phyloP scores from a whole-genome alignment of 228 moss, liverwort and hornwort genomes.

The Sphagnum fallax region DNA sequence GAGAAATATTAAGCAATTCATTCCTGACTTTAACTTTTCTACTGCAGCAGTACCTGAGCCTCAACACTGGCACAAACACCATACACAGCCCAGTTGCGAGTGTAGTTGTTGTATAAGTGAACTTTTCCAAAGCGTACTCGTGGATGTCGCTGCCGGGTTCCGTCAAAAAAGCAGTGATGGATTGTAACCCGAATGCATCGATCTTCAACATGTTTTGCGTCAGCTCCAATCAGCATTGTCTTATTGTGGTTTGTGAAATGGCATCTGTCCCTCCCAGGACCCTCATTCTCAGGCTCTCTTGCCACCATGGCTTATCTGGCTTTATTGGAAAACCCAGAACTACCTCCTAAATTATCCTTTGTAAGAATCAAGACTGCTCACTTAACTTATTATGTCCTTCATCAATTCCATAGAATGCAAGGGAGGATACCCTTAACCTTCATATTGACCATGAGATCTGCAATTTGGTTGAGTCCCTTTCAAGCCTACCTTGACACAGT shows the following conservation, averaged over 20 bases:
- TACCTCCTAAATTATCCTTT: background rate
- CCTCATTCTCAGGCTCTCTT: background rate
- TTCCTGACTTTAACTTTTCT: background rate
- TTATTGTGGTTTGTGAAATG: slow-evolving; percentile 45
- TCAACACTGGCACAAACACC: slow-evolving; percentile 55
- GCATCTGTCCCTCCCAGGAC: slow-evolving; percentile 20
- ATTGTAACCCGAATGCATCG: slow-evolving; percentile 44
- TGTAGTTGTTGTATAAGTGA: slow-evolving; percentile 55
- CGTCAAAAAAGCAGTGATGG: slow-evolving; percentile 52
- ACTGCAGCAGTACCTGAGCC: slow-evolving; percentile 27
- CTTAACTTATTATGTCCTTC: too few relatives aligned
- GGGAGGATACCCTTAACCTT: too few relatives aligned
- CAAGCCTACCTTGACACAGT: slow-evolving; percentile 50
- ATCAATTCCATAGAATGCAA: background rate
- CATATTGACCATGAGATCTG: too few relatives aligned
- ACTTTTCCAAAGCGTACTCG: slow-evolving; percentile 53
- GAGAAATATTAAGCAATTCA: background rate
- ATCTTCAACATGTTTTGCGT: slow-evolving; percentile 39
- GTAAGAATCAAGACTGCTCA: too few relatives aligned
- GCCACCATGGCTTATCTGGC: background rate
- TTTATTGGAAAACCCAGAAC: background rate
- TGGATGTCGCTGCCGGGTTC: slow-evolving; percentile 45
- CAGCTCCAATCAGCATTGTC: slow-evolving; percentile 55
- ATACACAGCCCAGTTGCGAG: slow-evolving; percentile 44
- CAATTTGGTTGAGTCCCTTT: too few relatives aligned